Base-by-base conservation (phyloP, 805 yeast species). In the Ogataea zsoltii region DNA sequence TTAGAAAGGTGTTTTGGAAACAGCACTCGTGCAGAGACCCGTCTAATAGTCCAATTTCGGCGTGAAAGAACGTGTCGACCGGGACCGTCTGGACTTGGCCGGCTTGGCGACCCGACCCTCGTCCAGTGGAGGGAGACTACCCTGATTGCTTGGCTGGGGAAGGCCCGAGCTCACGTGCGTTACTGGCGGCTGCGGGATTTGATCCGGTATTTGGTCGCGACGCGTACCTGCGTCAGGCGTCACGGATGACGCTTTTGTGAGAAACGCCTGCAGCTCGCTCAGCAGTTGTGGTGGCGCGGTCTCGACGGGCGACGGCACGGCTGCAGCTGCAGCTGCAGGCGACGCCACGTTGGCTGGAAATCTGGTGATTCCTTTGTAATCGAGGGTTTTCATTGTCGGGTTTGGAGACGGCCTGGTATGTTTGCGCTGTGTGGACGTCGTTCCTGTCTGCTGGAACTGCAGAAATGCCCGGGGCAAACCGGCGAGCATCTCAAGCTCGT, bases 141-240 rank as follows among this genome's bases (percentile, higher is more conserved):
- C 55, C 40, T 51, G 55, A 9, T 37, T 46, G 11, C 41, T 46
- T 18, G 55, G 52, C 41, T 44, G 49, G 13, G 53, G 55, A 11
- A 49, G 35, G 7, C 28, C 34, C 12, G 41, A 21, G 25, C 9
- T 28, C 7, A 28, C 14, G 13, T 11, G 31, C 14, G 13, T 28
- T 4, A 13, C 13, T 4, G 42, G 39, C 41, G 38, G 18, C 4
- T 19, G 29, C 31, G 42, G 35, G 36, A 30, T 34, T 37, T 37
- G 40, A 13, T 37, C 23, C 38, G 38, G 38, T 30, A 35, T 35
- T 14, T 30, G 30, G 23, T 7, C 16, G 6, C n/a, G 11, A 9
- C 12, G n/a, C 18, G 40, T 37, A 5, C 31, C 40, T 26, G 32
- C 31, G 31, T 31, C 15, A 21, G 26, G 15, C 9, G 33, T 2